Percentiles rank a stretch among this genome's conserved stretches.
Evolutionary conservation across 306 rosid genomes (phyloP).

Genomic region (Medicago arabica): DNA sequence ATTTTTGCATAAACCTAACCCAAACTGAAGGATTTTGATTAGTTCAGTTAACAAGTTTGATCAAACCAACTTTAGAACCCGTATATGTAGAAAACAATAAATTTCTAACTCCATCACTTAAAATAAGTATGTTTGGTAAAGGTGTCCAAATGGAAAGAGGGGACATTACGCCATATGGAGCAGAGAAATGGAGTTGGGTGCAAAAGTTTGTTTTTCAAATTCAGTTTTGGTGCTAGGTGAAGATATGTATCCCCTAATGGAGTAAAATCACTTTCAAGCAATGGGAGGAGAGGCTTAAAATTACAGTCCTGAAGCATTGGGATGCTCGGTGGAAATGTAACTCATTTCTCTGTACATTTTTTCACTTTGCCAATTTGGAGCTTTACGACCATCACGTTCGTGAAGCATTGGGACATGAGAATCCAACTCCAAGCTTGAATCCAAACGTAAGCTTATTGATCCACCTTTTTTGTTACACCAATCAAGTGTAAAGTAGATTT

Average conservation of each 20-base stretch:
- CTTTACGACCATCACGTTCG: too few relatives aligned
- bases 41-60: not conserved
- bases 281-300: constrained; percentile 2
- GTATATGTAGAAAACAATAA: not conserved
- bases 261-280: constrained; percentile 21
- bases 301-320: not conserved
- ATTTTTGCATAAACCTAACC: not conserved
- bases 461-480: not conserved
- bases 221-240: not conserved
- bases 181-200: not conserved
- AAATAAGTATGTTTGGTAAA: not conserved
- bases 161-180: not conserved
- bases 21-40: not conserved
- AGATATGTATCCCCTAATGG: constrained; percentile 1
- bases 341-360: too few relatives aligned
- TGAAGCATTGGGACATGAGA: too few relatives aligned
- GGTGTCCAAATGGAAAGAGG: not conserved
- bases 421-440: too few relatives aligned
- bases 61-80: not conserved
- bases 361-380: too few relatives aligned
- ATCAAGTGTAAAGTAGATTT: not conserved
- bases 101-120: not conserved
- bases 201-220: not conserved
- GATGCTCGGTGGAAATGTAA: too few relatives aligned
- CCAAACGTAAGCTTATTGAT: not conserved